A percentile compares a stretch with the other conserved stretches of the same genome.
phyloP scores from a whole-genome alignment of 495 filamentous ascomycete genomes.

The Aspergillus cristatus region DNA sequence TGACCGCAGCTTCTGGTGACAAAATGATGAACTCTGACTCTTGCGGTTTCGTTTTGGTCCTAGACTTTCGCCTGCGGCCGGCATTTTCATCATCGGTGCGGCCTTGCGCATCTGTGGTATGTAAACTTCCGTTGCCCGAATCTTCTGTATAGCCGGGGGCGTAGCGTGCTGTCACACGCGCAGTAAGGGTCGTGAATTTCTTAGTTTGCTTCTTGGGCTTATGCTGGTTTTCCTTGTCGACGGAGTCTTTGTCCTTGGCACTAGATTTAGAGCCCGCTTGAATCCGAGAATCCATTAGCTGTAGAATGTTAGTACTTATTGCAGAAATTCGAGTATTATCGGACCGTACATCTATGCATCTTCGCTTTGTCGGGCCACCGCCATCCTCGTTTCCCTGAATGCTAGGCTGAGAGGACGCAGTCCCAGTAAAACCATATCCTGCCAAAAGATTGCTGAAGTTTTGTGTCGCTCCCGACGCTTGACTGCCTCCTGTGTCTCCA shows the following conservation, averaged over 20 bases:
- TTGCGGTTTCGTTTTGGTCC: constrained; percentile 24
- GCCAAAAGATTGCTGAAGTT: constrained; percentile 22
- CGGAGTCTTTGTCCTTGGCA: constrained; percentile 3
- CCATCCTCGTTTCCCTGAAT: constrained; percentile 4
- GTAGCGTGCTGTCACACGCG: constrained; percentile 73
- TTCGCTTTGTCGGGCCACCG: constrained; percentile 30
- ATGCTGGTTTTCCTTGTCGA: constrained; percentile 8
- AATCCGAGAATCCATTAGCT: constrained; percentile 24
- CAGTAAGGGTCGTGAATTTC: constrained; percentile 78
- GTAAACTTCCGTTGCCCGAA: neutral
- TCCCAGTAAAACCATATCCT: constrained; percentile 26
- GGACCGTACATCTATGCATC: constrained; percentile 30
- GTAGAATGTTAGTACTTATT: neutral
- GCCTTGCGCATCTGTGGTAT: constrained; percentile 7
- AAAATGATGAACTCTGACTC: constrained; percentile 44
- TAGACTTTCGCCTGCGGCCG: constrained; percentile 15
- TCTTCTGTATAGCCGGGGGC: constrained; percentile 7
- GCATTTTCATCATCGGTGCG: constrained; percentile 16
- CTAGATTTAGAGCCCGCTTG: constrained; percentile 9
- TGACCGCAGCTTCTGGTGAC: constrained; percentile 63
- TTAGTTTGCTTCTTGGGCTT: constrained; percentile 54
- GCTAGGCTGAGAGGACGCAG: constrained; percentile 5
- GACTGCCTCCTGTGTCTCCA: neutral
- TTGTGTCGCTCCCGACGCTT: neutral
- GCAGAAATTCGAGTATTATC: neutral